Evolutionary conservation across 345 rosid species (phyloP).

Genomic region (Hypericum perforatum): DNA sequence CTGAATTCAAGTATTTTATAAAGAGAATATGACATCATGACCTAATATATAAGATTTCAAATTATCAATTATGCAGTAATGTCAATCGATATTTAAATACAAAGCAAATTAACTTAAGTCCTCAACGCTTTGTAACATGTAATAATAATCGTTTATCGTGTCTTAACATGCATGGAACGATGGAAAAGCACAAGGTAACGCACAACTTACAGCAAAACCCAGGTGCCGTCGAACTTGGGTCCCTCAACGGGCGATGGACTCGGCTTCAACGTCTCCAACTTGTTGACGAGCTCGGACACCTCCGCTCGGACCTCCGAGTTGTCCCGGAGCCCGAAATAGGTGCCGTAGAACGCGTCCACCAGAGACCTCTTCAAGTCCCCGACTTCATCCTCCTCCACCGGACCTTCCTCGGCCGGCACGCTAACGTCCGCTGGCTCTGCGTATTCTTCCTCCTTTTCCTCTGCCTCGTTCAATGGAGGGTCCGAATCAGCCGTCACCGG

Average conservation of each 20-base stretch:
- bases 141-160: too few species aligned
- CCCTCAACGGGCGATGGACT: constrained; percentile 60
- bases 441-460: constrained; percentile 50
- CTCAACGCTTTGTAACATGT: too few species aligned
- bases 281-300: constrained; percentile 76
- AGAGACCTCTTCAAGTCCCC: constrained; percentile 68
- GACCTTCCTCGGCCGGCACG: constrained; percentile 8
- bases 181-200: background rate
- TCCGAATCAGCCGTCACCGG: constrained; percentile 50
- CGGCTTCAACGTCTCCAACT: constrained; percentile 76
- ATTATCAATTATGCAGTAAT: too few species aligned
- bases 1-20: too few species aligned
- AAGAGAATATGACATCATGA: too few species aligned
- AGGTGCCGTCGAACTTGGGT: constrained; percentile 61
- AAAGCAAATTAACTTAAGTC: too few species aligned
- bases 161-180: too few species aligned
- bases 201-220: constrained; percentile 77
- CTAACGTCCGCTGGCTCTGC: constrained; percentile 35
- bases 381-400: constrained; percentile 16
- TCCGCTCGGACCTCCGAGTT: constrained; percentile 68
- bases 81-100: too few species aligned
- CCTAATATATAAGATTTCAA: too few species aligned
- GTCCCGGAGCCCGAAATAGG: constrained; percentile 71
- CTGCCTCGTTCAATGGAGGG: constrained; percentile 72
- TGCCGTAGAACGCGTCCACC: constrained; percentile 74